Evolutionary conservation across 495 filamentous ascomycete species (phyloP).

Genomic region (Penicillium mononematosum): DNA sequence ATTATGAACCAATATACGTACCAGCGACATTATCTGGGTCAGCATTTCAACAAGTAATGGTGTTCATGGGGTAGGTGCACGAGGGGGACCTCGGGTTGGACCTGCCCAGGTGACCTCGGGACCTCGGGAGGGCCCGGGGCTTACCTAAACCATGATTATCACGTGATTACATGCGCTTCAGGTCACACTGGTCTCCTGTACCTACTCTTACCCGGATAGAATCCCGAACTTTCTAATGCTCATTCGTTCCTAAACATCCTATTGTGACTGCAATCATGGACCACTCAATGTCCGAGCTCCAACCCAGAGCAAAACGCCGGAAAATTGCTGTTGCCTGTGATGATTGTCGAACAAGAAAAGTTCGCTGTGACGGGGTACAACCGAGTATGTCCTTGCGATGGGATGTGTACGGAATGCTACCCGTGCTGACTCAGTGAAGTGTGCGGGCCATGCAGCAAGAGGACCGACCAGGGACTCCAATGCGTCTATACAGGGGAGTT

Average conservation of each 20-base stretch:
- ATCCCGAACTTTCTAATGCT: constrained; percentile 8
- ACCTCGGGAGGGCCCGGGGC: too few species aligned
- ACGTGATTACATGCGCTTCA: background rate
- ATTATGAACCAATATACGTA: background rate
- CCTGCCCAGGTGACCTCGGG: too few species aligned
- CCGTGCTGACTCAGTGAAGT: constrained; percentile 24
- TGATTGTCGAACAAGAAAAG: constrained; percentile 37
- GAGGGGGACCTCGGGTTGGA: background rate
- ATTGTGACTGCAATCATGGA: background rate
- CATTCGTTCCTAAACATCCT: background rate
- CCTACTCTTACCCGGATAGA: background rate
- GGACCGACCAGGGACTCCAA: constrained; percentile 17
- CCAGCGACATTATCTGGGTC: background rate
- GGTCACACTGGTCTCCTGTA: background rate
- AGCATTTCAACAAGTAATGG: background rate
- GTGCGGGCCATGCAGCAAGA: constrained; percentile 39
- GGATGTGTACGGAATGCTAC: constrained; percentile 14
- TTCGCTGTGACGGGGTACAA: constrained; percentile 41
- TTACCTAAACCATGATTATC: too few species aligned
- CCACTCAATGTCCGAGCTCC: background rate
- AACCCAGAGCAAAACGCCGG: constrained; percentile 26
- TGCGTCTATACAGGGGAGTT: constrained; percentile 37
- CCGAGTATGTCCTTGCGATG: constrained; percentile 28
- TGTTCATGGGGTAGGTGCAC: background rate
- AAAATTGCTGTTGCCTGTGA: constrained; percentile 42